Conservation (phyloP, 169 alveolate genomes). For the Blepharisma undulans region DNA sequence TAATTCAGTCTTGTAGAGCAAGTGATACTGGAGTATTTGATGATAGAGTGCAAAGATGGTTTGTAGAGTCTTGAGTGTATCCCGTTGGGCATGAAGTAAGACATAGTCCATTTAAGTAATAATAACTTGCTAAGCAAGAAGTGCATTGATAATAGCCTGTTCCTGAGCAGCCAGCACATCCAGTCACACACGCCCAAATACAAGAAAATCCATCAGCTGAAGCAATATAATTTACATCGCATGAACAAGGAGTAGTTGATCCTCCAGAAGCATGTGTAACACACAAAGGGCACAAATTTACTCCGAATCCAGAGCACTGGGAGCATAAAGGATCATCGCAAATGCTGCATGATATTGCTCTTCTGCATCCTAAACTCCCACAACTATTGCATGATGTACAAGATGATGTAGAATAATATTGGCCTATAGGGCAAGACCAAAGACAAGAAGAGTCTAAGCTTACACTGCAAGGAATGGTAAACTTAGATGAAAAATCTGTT, state of each 20-base stretch:
- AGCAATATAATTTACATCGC: background rate
- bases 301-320: background rate
- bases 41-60: background rate
- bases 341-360: background rate
- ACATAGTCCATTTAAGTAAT: background rate
- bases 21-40: background rate
- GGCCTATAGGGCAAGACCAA: background rate
- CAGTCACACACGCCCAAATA: background rate
- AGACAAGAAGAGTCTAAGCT: background rate
- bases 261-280: background rate
- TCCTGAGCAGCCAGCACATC: background rate
- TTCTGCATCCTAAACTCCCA: background rate
- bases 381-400: background rate
- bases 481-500: background rate
- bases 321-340: background rate
- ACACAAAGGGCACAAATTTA: background rate
- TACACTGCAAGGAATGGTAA: background rate
- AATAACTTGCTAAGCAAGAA: background rate
- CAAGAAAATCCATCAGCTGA: background rate
- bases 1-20: background rate
- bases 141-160: background rate
- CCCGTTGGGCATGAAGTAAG: background rate
- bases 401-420: background rate
- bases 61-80: background rate
- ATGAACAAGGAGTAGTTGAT: background rate